These are phyloP conservation scores for Lactarius pseudohatsudake DNA, from an alignment of 768 basidiomycete species.

Conservation along the genomic window DNA sequence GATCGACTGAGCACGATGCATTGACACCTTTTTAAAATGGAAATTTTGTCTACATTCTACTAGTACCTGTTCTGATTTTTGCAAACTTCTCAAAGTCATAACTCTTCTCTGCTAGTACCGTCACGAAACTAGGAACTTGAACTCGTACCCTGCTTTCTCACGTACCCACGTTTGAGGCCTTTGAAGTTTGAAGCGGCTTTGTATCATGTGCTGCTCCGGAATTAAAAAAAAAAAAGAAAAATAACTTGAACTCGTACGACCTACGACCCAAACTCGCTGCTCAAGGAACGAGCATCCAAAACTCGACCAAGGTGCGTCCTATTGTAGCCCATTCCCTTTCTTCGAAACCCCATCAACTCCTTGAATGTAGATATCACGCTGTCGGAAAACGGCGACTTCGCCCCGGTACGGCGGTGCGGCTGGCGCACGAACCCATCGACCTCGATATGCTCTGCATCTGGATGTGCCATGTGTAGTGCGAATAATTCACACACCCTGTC, in stretches of 20 bases:
- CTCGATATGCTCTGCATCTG: background rate
- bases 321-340: conserved; percentile 8
- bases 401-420: conserved; percentile 7
- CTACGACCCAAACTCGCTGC: background rate
- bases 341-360: background rate
- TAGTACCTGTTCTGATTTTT: background rate
- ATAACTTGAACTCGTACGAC: background rate
- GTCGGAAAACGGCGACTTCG: background rate
- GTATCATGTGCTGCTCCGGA: too few relatives aligned
- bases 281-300: conserved; percentile 8
- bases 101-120: background rate
- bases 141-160: background rate
- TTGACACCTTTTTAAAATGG: too few relatives aligned
- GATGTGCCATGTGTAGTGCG: conserved; percentile 7
- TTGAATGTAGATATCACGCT: conserved; percentile 7
- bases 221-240: too few relatives aligned
- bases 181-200: too few relatives aligned
- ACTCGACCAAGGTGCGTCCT: conserved; percentile 7
- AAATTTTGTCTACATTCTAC: too few relatives aligned
- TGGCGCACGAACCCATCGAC: conserved; percentile 9
- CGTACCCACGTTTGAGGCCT: too few relatives aligned
- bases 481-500: conserved; percentile 10
- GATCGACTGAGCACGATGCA: too few relatives aligned
- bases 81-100: background rate
- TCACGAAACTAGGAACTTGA: background rate